Base-by-base conservation (phyloP, 176 grass and related monocot genomes). In the Avena atlantica region DNA sequence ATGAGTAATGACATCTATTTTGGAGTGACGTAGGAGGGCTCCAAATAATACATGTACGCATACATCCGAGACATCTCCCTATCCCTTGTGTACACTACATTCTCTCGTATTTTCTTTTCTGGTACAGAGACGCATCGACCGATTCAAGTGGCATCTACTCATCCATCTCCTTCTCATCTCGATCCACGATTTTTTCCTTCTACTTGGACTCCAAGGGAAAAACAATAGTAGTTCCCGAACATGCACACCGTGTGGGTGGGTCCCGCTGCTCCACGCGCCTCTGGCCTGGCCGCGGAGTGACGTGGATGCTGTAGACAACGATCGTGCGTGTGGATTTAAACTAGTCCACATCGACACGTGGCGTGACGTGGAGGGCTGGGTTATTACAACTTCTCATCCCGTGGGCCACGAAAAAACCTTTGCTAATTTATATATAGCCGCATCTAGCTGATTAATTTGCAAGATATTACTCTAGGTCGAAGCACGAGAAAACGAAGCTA, bases 11-110 rank as follows among this genome's bases (percentile, higher is more conserved):
- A 45, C 57, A 74, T 36, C 20, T 2, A 13, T 72, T 73, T 64
- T 47, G 69, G 16, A 59, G 16, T 75, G 83, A 75, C 68, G 40
- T 72, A 21, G 69, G 47, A 40, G 81, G 81, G 81, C 45, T 73
- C 29, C 82, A 49, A 34, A 70, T 78, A 34, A 70, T 78, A 40
- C 37, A 40, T 40, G 37, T 6, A 40, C 37, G 2, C 37, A 0
- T 21, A 49, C 71, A 74, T 50, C 71, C n/a, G 42, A 57, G 11
- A 37, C 53, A 83, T 89, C 29, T 29, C 68, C 15, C 31, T 74
- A 47, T 80, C 66, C 37, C n/a, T 25, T 15, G 10, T 47, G 10
- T 47, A 27, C 4, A 59, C 51, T 48, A 59, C 76, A 85, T 80
- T 80, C 57, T n/a, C 12, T 79, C 5, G 47, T 49, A 6, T n/a